phyloP scores from a whole-genome alignment of 768 basidiomycete species.

The Tricholomella constricta region DNA sequence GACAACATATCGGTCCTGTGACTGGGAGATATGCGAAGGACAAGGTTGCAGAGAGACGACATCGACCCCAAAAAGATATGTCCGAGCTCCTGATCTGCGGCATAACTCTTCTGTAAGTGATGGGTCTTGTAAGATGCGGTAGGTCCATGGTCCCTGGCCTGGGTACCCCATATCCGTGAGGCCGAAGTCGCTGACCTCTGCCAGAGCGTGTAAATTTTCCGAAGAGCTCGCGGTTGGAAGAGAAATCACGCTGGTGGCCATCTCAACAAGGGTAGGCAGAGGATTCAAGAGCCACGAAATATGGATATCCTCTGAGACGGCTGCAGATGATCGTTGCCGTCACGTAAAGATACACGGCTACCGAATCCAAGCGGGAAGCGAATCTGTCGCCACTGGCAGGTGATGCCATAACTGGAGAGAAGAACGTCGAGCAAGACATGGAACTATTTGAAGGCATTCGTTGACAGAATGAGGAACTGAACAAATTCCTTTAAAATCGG shows the following conservation, averaged over 20 bases:
- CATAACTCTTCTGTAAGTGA: slow-evolving; percentile 40
- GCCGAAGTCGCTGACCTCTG: slow-evolving; percentile 54
- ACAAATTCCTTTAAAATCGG: slow-evolving; percentile 3
- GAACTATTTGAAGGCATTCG: not conserved
- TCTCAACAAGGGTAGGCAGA: not conserved
- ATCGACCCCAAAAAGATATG: slow-evolving; percentile 19
- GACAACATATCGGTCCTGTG: slow-evolving; percentile 36
- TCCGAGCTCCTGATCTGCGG: slow-evolving; percentile 35
- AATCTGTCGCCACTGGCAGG: slow-evolving; percentile 1
- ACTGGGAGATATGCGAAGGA: slow-evolving; percentile 22
- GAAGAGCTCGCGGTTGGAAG: slow-evolving; percentile 46
- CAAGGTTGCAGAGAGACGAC: slow-evolving; percentile 38
- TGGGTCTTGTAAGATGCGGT: slow-evolving; percentile 46
- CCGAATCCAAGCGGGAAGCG: not conserved
- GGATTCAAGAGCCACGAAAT: not conserved
- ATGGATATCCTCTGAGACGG: not conserved
- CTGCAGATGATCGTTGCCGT: not conserved
- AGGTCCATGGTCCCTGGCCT: slow-evolving; percentile 55
- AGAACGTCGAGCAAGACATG: not conserved
- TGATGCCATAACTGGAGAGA: slow-evolving; percentile 3
- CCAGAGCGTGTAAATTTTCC: slow-evolving; percentile 50
- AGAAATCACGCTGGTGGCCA: slow-evolving; percentile 29
- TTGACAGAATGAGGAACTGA: not conserved
- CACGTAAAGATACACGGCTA: not conserved
- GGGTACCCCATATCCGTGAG: slow-evolving; percentile 56